Evolutionary conservation across 176 grass and related monocot species (phyloP).

Genomic region (Oryza officinalis): DNA sequence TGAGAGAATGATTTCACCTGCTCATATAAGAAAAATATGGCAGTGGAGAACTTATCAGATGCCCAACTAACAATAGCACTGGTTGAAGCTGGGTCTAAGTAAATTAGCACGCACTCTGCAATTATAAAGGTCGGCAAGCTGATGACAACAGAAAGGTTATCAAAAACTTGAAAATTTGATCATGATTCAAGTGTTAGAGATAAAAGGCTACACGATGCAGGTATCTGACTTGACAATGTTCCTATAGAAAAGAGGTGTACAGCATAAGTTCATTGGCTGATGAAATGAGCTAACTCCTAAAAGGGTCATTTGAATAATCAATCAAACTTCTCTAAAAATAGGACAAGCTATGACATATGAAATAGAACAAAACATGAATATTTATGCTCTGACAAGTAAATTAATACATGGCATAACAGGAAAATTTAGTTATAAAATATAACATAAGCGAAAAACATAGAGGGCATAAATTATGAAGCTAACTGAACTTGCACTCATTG

Average conservation of each 20-base stretch:
- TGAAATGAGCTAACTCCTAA: constrained; percentile 3
- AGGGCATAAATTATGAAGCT: neutral
- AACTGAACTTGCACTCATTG: neutral
- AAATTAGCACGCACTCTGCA: constrained; percentile 99
- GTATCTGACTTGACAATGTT: neutral
- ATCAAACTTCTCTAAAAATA: constrained; percentile 7
- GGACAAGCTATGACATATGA: neutral
- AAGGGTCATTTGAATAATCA: neutral
- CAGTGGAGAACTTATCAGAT: constrained; percentile 73
- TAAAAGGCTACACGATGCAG: constrained; percentile 9
- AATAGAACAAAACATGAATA: neutral
- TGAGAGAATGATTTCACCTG: constrained; percentile 56
- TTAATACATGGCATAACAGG: neutral
- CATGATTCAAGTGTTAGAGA: constrained; percentile 20
- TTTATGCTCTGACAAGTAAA: neutral
- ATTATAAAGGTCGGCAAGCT: constrained; percentile 99
- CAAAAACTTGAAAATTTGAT: constrained; percentile 35
- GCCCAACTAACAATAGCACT: constrained; percentile 80
- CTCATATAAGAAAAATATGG: constrained; percentile 92
- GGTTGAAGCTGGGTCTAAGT: constrained; percentile 77
- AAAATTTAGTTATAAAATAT: constrained; percentile 4
- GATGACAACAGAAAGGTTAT: constrained; percentile 73
- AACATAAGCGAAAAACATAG: neutral
- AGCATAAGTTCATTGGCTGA: constrained; percentile 25
- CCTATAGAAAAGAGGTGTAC: constrained; percentile 1